A percentile compares a stretch with the other conserved stretches of the same genome.
Conservation (phyloP, 2,329 filamentous ascomycete genomes). For the Monilinia aucupariae region DNA sequence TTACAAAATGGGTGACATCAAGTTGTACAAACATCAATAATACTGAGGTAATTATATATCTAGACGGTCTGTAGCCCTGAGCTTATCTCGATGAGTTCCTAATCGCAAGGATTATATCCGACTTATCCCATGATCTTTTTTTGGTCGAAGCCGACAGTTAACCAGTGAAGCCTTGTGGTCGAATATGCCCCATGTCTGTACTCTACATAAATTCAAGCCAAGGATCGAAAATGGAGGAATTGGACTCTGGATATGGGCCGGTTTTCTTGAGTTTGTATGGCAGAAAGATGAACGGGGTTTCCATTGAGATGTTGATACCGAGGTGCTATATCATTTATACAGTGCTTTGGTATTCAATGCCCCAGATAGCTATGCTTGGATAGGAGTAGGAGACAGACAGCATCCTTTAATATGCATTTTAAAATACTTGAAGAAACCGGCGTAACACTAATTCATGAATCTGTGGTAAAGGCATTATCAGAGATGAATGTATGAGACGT, state of each 20-base stretch:
- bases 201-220: too few relatives aligned
- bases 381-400: background rate
- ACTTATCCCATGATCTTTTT: background rate
- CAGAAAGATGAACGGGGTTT: too few relatives aligned
- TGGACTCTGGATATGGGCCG: too few relatives aligned
- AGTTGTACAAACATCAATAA: background rate
- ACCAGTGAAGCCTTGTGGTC: too few relatives aligned
- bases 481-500: slow-evolving; percentile 31
- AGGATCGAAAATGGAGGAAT: too few relatives aligned
- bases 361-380: too few relatives aligned
- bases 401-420: background rate
- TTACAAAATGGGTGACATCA: background rate
- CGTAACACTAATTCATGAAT: background rate
- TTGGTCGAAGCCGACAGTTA: too few relatives aligned
- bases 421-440: background rate
- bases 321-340: too few relatives aligned
- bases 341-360: too few relatives aligned
- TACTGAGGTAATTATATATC: background rate
- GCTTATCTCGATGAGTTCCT: background rate
- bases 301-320: too few relatives aligned
- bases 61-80: background rate
- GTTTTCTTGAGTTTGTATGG: too few relatives aligned
- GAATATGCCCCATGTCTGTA: too few relatives aligned
- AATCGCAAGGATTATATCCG: background rate
- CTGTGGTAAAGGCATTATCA: background rate